Percentiles rank a stretch among this genome's conserved stretches.
These are phyloP conservation scores for Blastosporella zonata DNA, from an alignment of 1,284 basidiomycete genomes.

Conservation along the genomic window DNA sequence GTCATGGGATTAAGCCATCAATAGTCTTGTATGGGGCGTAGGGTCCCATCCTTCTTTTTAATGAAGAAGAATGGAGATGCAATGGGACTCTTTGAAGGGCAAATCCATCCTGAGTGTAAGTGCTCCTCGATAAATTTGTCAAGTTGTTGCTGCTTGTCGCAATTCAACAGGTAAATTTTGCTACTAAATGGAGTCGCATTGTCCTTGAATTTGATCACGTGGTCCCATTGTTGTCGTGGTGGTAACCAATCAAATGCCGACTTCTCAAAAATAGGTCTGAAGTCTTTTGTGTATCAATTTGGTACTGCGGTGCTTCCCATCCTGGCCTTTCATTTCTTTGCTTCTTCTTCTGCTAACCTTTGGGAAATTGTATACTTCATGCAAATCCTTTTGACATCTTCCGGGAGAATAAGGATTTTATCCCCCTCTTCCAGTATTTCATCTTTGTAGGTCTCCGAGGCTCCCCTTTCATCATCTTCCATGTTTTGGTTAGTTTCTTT, in stretches of 20 bases:
- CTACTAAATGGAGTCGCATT: constrained; percentile 1
- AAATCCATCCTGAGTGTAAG: constrained; percentile 23
- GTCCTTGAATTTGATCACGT: neutral
- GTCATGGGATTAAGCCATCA: constrained; percentile 33
- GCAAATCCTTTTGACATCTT: neutral
- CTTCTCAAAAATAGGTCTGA: neutral
- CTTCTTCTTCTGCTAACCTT: neutral
- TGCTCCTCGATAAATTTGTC: constrained; percentile 33
- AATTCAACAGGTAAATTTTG: neutral
- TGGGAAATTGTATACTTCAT: neutral
- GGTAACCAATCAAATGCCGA: neutral
- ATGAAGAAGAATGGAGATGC: constrained; percentile 42
- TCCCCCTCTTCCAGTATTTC: no score
- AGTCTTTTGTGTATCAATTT: neutral
- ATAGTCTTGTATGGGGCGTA: constrained; percentile 35
- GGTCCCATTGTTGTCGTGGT: constrained; percentile 4
- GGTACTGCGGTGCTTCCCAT: no score
- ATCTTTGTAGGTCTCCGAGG: no score
- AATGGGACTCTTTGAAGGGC: constrained; percentile 26
- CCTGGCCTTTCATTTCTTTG: no score
- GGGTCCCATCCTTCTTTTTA: constrained; percentile 38
- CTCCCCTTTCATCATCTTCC: no score
- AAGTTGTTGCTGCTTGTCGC: constrained; percentile 6
- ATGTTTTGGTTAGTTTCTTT: no score
- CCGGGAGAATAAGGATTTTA: no score